phyloP scores from a whole-genome alignment of 2,329 filamentous ascomycete genomes.

The Cladosporium colombiae region DNA sequence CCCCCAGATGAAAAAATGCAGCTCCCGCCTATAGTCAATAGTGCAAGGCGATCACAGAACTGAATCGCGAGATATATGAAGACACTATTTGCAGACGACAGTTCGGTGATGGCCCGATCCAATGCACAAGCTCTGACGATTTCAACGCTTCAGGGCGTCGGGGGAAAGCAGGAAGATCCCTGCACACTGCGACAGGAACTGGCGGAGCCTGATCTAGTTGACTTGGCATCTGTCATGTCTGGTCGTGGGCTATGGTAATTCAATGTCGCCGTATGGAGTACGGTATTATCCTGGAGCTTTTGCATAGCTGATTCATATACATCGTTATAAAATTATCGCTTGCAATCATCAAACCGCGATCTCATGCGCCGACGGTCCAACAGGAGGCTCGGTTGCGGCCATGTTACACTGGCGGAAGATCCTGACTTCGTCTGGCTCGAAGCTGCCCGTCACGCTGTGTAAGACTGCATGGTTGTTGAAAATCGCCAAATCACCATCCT shows the following conservation, averaged over 20 bases:
- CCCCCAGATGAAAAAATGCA: background rate
- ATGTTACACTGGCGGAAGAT: slow-evolving; percentile 79
- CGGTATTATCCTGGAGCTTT: background rate
- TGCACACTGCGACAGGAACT: background rate
- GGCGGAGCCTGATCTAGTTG: background rate
- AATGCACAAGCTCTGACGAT: background rate
- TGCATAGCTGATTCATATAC: background rate
- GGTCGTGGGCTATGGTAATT: background rate
- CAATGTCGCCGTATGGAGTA: background rate
- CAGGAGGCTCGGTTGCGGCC: slow-evolving; percentile 62
- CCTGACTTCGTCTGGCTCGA: slow-evolving; percentile 70
- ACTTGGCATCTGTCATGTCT: background rate
- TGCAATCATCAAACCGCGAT: background rate
- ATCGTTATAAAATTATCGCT: background rate
- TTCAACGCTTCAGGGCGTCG: background rate
- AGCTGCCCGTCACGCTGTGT: slow-evolving; percentile 74
- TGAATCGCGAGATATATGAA: background rate
- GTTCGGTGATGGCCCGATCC: background rate
- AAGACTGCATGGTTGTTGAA: slow-evolving; percentile 77
- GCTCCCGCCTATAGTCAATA: background rate
- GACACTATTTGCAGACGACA: background rate
- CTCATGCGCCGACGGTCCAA: slow-evolving; percentile 47
- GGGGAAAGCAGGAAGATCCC: background rate
- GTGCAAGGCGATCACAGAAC: background rate
- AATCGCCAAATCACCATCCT: slow-evolving; percentile 72